Evolutionary conservation across 345 rosid species (phyloP), one percentile per base, ranked within the genome.

Genomic region (Salix purpurea): DNA sequence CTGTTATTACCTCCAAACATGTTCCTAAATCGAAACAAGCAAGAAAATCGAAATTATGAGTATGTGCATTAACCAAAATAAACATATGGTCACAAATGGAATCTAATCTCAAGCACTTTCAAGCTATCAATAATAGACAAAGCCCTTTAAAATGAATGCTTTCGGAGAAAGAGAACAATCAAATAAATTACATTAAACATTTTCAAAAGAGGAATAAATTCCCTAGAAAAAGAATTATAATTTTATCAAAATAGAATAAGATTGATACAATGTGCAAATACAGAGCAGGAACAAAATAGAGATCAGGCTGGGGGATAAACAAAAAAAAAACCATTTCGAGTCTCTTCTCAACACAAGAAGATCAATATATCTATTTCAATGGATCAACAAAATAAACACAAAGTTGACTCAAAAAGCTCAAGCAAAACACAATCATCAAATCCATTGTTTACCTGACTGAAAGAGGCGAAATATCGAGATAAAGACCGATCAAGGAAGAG

Each of bases 1-100:
- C 77, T 83, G 72, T 84, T 86, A 80, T 89, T 86, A 19, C 93
- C 93, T 84, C 90, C 88, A 15, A 88, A 83, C 97, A 92, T 92
- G 67, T 85, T 89, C 87, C 90, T 81, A 72, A 15, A 70, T 19
- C 3, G 56, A 48, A 28, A 8, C 39, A 37, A 46, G 23, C 67
- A 56, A 36, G 12, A 69, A 19, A 5, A 32, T 16, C n/a, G 7
- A 77, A 50, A 32, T 69, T 24, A 58, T 46, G 5, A 64, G 26
- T 18, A n/a, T 34, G 64, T 19, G 7, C 42, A 70, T 44, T 16
- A n/a, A 30, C 24, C 23, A 68, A 16, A 19, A 58, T 69, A 74
- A 58, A 61, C 24, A 4, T 23, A 4, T 23, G 2, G 7, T 36
- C 16, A 48, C 24, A 60, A 72, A 46, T 48, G 64, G 39, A 78